These are phyloP conservation scores for Geotrichum ghanense DNA, from an alignment of 805 yeast species.

Conservation along the genomic window DNA sequence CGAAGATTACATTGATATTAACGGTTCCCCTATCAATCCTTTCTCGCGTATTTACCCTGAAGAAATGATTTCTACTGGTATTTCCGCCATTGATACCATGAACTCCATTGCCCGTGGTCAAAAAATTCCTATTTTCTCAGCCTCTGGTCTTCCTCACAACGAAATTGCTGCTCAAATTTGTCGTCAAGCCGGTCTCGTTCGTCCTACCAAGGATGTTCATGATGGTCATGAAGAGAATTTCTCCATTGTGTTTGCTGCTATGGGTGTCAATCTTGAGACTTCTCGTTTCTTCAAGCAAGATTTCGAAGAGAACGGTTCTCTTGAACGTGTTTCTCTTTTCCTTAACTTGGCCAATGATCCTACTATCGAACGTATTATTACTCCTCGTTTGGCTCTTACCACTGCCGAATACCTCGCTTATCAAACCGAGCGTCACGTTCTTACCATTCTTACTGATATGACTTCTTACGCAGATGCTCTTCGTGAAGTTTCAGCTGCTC, in stretches of 20 bases:
- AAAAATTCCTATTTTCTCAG: constrained; percentile 97
- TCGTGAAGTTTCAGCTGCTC: constrained; percentile 99
- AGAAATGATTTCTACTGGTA: constrained; percentile 99
- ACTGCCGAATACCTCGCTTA: constrained; percentile 98
- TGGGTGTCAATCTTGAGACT: constrained; percentile 99
- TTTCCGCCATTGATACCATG: constrained; percentile 98
- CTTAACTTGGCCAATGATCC: constrained; percentile 98
- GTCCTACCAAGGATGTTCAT: constrained; percentile 98
- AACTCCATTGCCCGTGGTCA: constrained; percentile 99
- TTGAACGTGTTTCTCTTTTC: constrained; percentile 95
- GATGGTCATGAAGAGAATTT: constrained; percentile 99
- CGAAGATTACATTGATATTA: constrained; percentile 95
- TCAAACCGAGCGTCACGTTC: constrained; percentile 98
- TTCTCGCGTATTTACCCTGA: constrained; percentile 98
- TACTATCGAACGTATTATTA: constrained; percentile 97
- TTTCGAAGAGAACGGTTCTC: constrained; percentile 96
- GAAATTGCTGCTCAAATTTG: constrained; percentile 99
- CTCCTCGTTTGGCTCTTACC: constrained; percentile 97
- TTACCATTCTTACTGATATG: constrained; percentile 97
- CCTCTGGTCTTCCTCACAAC: constrained; percentile 98
- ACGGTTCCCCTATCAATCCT: constrained; percentile 98
- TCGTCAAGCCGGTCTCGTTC: constrained; percentile 98
- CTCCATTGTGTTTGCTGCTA: constrained; percentile 98
- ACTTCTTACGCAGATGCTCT: constrained; percentile 99
- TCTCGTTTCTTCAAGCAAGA: constrained; percentile 98